These are phyloP conservation scores for Neonectria sp. DNA, from an alignment of 2,329 filamentous ascomycete genomes.

Conservation along the genomic window DNA sequence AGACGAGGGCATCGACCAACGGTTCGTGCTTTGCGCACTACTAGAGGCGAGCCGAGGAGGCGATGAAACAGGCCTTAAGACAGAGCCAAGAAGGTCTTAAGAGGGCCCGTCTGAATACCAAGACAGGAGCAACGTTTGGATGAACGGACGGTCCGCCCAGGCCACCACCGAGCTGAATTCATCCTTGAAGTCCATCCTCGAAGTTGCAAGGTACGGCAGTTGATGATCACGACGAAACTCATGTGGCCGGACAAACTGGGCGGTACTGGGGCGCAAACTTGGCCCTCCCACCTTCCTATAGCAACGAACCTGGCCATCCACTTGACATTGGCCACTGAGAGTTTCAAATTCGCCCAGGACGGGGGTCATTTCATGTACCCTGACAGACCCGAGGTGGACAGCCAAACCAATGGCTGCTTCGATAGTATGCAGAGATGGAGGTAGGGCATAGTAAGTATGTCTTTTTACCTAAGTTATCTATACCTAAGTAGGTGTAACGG, in stretches of 20 bases:
- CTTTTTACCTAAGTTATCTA: background rate
- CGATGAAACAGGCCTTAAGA: background rate
- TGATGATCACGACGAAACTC: background rate
- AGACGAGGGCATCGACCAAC: conserved; percentile 18
- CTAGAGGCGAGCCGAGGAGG: background rate
- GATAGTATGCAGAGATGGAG: background rate
- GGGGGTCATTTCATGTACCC: conserved; percentile 6
- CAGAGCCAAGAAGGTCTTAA: background rate
- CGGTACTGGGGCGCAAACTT: background rate
- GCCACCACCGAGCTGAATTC: conserved; percentile 1
- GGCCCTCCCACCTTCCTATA: background rate
- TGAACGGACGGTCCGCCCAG: conserved; percentile 12
- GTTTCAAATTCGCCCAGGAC: background rate
- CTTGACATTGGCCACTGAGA: conserved; percentile 6
- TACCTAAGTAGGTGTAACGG: background rate
- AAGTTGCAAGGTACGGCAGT: background rate
- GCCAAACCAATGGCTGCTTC: background rate
- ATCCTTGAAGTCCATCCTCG: background rate
- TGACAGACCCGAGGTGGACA: background rate
- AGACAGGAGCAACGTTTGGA: background rate
- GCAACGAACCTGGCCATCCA: background rate
- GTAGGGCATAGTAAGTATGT: background rate
- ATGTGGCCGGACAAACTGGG: background rate
- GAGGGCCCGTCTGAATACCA: background rate
- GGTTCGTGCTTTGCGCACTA: conserved; percentile 7